A percentile compares a stretch with the other conserved stretches of the same genome.
Conservation (phyloP, 345 rosid genomes). For the Garcia nutans region DNA sequence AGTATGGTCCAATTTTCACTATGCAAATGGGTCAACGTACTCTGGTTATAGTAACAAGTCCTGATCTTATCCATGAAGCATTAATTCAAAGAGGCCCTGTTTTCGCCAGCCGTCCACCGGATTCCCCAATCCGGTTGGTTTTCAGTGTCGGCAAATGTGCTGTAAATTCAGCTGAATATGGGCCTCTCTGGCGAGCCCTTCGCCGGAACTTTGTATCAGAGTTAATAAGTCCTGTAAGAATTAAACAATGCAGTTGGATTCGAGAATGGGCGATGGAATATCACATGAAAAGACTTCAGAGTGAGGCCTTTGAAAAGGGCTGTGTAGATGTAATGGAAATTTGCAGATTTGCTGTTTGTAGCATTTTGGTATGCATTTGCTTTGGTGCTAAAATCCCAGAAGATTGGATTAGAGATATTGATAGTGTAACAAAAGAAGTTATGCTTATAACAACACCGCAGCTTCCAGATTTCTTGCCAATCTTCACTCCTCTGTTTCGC, state of each 20-base stretch:
- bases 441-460: constrained; percentile 76
- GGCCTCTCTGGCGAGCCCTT: constrained; percentile 74
- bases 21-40: constrained; percentile 96
- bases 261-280: constrained; percentile 69
- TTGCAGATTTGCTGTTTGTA: constrained; percentile 72
- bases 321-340: constrained; percentile 71
- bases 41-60: constrained; percentile 70
- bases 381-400: constrained; percentile 84
- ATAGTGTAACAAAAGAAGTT: constrained; percentile 69
- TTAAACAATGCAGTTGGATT: constrained; percentile 86
- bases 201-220: constrained; percentile 82
- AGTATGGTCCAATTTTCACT: constrained; percentile 87
- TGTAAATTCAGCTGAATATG: constrained; percentile 84
- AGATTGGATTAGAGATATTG: constrained; percentile 58
- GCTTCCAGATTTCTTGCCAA: constrained; percentile 78
- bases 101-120: constrained; percentile 79
- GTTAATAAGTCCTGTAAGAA: constrained; percentile 61
- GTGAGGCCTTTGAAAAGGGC: constrained; percentile 50
- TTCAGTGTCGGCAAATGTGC: constrained; percentile 93
- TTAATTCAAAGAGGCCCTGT: constrained; percentile 61
- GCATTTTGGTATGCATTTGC: constrained; percentile 77
- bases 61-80: constrained; percentile 88
- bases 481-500: constrained; percentile 67
- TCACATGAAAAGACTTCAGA: constrained; percentile 65
- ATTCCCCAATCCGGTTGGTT: constrained; percentile 75